Percentiles rank a stretch among this genome's conserved stretches.
These are phyloP conservation scores for Zygosaccharomyces gambellarensis DNA, from an alignment of 805 yeast genomes.

Conservation along the genomic window DNA sequence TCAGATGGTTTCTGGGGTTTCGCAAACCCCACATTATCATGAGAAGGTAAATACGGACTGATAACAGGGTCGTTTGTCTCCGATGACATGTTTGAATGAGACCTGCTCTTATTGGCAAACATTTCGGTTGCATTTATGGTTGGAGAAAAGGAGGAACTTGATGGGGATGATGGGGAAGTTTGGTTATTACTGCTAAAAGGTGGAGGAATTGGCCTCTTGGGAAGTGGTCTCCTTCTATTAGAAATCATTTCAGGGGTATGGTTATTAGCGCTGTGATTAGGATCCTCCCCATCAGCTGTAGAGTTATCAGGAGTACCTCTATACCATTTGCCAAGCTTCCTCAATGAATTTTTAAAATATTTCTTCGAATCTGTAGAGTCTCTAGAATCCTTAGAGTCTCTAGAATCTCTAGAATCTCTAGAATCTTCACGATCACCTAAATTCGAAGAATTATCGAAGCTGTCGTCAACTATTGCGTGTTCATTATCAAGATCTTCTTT, in stretches of 20 bases:
- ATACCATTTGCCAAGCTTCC: conserved; percentile 68
- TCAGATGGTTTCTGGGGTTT: conserved; percentile 6
- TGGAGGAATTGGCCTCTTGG: conserved; percentile 16
- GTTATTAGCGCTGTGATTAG: conserved; percentile 1
- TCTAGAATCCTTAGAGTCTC: conserved; percentile 14
- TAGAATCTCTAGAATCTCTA: conserved; percentile 24
- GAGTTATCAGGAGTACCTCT: conserved; percentile 25
- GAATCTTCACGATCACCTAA: conserved; percentile 13
- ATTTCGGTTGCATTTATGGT: conserved; percentile 23
- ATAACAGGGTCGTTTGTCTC: conserved; percentile 6
- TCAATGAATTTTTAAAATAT: conserved; percentile 44
- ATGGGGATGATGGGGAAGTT: conserved; percentile 6
- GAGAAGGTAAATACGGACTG: conserved; percentile 2
- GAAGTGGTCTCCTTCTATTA: conserved; percentile 29
- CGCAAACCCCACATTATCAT: conserved; percentile 12
- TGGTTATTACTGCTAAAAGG: neutral
- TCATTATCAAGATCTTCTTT: conserved; percentile 28
- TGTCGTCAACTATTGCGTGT: conserved; percentile 14
- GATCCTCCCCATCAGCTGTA: neutral
- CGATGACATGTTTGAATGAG: conserved; percentile 17
- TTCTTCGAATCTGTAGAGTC: conserved; percentile 30
- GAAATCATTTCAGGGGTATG: conserved; percentile 30
- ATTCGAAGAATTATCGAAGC: conserved; percentile 23
- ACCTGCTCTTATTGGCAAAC: conserved; percentile 28
- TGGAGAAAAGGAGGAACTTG: conserved; percentile 8